Percentiles rank a stretch among this genome's conserved stretches.
These are phyloP conservation scores for Psilocybe tampanensis DNA, from an alignment of 768 basidiomycete genomes.

Conservation along the genomic window DNA sequence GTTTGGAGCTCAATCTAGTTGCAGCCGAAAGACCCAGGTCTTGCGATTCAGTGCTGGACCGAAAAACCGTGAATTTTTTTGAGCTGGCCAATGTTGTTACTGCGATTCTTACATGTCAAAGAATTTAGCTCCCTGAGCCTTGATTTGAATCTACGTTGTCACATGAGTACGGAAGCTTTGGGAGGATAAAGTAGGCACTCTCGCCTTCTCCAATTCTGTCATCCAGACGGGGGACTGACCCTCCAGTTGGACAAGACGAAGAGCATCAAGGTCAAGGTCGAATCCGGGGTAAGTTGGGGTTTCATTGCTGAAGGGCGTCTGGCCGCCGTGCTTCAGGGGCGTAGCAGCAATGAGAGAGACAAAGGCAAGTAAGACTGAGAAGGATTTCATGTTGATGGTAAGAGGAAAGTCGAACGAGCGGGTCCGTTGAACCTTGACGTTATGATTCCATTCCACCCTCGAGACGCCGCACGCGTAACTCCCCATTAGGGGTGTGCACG, in stretches of 20 bases:
- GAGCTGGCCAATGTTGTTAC: neutral
- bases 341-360: conserved; percentile 44
- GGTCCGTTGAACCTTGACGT: neutral
- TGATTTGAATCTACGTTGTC: conserved; percentile 65
- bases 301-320: conserved; percentile 39
- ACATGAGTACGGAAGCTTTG: conserved; percentile 11
- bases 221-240: conserved; percentile 75
- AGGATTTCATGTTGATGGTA: conserved; percentile 48
- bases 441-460: neutral
- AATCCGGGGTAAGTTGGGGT: conserved; percentile 55
- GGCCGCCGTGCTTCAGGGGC: conserved; percentile 37
- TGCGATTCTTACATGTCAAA: conserved; percentile 75
- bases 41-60: conserved; percentile 71
- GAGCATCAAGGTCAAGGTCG: conserved; percentile 69
- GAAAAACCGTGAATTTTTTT: conserved; percentile 1
- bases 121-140: conserved; percentile 78
- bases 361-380: conserved; percentile 44
- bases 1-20: conserved; percentile 34
- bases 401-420: conserved; percentile 1
- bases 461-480: neutral
- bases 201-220: conserved; percentile 88
- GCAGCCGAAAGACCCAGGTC: conserved; percentile 49
- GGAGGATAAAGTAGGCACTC: neutral
- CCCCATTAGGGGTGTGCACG: neutral
- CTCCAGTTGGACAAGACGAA: conserved; percentile 76